phyloP scores from a whole-genome alignment of 371 early-diverging fungal genomes.

The Mucor plumbeus region DNA sequence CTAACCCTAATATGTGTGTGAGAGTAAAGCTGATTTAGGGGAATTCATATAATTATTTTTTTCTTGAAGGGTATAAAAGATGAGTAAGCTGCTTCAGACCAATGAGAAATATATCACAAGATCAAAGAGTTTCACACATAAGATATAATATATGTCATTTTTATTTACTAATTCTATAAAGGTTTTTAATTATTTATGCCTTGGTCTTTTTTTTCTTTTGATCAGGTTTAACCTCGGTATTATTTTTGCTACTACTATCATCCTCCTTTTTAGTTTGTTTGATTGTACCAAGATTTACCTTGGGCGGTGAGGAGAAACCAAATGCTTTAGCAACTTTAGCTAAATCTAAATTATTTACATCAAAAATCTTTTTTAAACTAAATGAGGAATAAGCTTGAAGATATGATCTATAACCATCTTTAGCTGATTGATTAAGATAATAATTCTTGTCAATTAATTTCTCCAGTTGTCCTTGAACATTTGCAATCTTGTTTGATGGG shows the following conservation, averaged over 20 bases:
- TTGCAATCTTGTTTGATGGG: conserved; percentile 87
- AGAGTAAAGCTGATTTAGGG: background rate
- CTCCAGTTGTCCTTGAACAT: conserved; percentile 84
- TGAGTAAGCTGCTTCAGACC: conserved; percentile 14
- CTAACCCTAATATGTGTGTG: background rate
- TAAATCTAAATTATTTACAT: conserved; percentile 87
- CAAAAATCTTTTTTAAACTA: conserved; percentile 92
- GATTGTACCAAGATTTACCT: conserved; percentile 78
- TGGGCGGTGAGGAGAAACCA: conserved; percentile 93
- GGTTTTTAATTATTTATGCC: background rate
- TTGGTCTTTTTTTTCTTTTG: conserved; percentile 4
- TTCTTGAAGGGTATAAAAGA: conserved; percentile 9
- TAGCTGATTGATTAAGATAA: conserved; percentile 92
- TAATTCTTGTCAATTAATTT: conserved; percentile 94
- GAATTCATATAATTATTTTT: background rate
- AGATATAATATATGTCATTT: background rate
- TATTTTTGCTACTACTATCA: background rate
- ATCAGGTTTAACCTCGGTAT: background rate
- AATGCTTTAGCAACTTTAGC: conserved; percentile 90
- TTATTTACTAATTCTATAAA: conserved; percentile 7
- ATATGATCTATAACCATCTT: conserved; percentile 93
- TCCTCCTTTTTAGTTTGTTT: conserved; percentile 23
- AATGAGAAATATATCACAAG: conserved; percentile 16
- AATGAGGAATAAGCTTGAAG: conserved; percentile 94
- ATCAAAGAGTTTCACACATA: background rate